phyloP scores from a whole-genome alignment of 371 early-diverging fungal genomes.

The Mucor velutinosus region DNA sequence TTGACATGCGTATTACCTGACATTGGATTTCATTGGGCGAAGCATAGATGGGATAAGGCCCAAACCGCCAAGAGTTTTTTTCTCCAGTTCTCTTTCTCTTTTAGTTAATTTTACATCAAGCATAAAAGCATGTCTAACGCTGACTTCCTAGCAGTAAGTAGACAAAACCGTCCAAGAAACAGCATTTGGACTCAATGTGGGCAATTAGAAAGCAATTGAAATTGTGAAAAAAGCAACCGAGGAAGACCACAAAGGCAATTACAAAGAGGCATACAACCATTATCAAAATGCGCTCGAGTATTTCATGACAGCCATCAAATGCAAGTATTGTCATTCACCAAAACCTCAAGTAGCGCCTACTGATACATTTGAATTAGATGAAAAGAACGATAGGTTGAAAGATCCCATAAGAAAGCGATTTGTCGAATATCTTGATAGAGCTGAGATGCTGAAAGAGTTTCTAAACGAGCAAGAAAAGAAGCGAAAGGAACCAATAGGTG shows the following conservation, averaged over 20 bases:
- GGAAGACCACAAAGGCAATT: constrained; percentile 88
- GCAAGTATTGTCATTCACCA: constrained; percentile 37
- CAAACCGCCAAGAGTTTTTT: background rate
- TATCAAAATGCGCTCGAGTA: constrained; percentile 90
- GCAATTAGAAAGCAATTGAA: constrained; percentile 75
- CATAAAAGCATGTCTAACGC: constrained; percentile 31
- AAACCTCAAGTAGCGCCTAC: background rate
- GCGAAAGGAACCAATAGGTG: constrained; percentile 53
- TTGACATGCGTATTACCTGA: background rate
- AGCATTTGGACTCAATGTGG: too few species aligned
- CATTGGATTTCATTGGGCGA: background rate
- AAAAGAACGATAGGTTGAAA: constrained; percentile 88
- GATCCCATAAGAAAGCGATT: constrained; percentile 87
- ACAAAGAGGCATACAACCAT: constrained; percentile 87
- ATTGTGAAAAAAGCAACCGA: constrained; percentile 93
- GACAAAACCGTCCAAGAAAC: background rate
- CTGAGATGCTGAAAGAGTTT: constrained; percentile 90
- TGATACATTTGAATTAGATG: constrained; percentile 55
- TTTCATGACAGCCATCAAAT: constrained; percentile 94
- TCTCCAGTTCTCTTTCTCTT: constrained; percentile 1
- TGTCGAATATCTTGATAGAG: constrained; percentile 91
- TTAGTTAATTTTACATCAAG: background rate
- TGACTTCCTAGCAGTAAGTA: constrained; percentile 40
- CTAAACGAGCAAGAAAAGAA: constrained; percentile 66
- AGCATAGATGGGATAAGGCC: background rate